These are phyloP conservation scores for Cadophora luteo-olivacea DNA, from an alignment of 2,329 filamentous ascomycete genomes.

Conservation along the genomic window DNA sequence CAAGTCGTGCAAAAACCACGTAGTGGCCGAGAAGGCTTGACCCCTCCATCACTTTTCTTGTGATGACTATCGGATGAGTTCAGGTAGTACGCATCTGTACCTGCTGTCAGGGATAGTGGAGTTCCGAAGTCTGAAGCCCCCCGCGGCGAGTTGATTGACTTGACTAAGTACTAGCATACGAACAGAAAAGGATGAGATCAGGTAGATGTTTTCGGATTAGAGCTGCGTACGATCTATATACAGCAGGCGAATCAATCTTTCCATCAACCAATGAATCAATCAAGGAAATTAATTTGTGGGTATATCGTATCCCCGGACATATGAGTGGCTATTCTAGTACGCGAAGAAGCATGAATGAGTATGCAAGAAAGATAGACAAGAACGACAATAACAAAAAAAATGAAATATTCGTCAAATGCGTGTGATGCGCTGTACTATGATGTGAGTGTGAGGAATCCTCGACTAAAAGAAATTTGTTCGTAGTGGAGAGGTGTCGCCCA, in stretches of 20 bases:
- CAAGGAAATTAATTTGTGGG: slow-evolving; percentile 1
- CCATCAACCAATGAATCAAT: neutral
- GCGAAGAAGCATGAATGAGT: neutral
- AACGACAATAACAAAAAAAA: neutral
- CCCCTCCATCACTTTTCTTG: too few relatives aligned
- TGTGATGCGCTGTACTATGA: neutral
- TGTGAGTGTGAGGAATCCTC: neutral
- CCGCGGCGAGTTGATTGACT: too few relatives aligned
- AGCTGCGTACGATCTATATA: neutral
- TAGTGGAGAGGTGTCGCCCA: neutral
- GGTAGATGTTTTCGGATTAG: neutral
- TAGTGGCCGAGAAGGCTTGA: too few relatives aligned
- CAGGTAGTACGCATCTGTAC: too few relatives aligned
- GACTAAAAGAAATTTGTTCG: neutral
- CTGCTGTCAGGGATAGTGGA: too few relatives aligned
- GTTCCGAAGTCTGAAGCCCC: too few relatives aligned
- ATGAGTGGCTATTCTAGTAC: neutral
- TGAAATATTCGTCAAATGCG: neutral
- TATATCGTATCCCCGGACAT: neutral
- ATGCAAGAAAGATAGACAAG: neutral
- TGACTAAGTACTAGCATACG: too few relatives aligned
- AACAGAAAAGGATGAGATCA: too few relatives aligned
- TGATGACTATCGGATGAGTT: too few relatives aligned
- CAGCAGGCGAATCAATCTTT: neutral
- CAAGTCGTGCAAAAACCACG: too few relatives aligned